Evolutionary conservation across 225 moss, liverwort and hornwort species (phyloP).

Genomic region (Sphagnum tenellum): DNA sequence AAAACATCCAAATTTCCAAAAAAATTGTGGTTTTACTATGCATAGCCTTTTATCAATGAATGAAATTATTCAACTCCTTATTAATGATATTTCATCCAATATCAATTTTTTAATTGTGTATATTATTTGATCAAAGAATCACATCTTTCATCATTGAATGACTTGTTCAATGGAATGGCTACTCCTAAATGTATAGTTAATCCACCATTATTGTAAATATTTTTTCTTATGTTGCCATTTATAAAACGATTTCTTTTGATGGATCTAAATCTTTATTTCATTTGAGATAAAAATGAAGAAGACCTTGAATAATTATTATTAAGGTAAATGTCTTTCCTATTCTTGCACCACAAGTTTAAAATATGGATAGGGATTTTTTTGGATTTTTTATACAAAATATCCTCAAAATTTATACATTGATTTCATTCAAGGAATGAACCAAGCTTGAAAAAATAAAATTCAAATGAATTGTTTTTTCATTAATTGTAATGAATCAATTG

Average conservation of each 20-base stretch:
- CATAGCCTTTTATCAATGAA: background rate
- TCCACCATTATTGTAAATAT: background rate
- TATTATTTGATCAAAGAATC: background rate
- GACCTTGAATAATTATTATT: too few relatives aligned
- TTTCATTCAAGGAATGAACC: too few relatives aligned
- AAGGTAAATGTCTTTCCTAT: too few relatives aligned
- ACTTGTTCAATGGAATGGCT: background rate
- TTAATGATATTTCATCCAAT: background rate
- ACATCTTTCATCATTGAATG: background rate
- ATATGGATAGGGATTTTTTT: too few relatives aligned
- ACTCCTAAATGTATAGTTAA: background rate
- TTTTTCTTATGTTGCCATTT: background rate
- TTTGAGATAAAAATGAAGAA: background rate
- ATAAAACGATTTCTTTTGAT: background rate
- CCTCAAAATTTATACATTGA: too few relatives aligned
- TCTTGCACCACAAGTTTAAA: too few relatives aligned
- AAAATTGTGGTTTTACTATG: background rate
- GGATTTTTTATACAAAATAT: too few relatives aligned
- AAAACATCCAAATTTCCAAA: background rate
- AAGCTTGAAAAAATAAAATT: too few relatives aligned
- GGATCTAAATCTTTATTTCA: constrained; percentile 3
- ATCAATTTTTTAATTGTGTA: background rate
- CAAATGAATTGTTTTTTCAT: too few relatives aligned
- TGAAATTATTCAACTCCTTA: background rate
- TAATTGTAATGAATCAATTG: too few relatives aligned